Evolutionary conservation across 768 basidiomycete species (phyloP).

Genomic region (Mycena filopes): DNA sequence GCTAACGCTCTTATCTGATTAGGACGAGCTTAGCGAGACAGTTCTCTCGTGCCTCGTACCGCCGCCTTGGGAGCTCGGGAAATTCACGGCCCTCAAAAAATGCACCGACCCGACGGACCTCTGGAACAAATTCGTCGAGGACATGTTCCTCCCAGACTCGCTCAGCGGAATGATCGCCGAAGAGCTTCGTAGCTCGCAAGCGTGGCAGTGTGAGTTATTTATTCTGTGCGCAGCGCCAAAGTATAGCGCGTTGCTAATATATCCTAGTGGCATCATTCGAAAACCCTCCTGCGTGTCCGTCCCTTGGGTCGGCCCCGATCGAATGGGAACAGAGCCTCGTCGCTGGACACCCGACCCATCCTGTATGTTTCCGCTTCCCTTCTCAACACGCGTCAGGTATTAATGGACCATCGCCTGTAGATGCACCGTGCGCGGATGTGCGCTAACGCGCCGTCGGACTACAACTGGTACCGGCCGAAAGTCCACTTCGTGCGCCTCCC

Average conservation of each 20-base stretch:
- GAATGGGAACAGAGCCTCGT: constrained; percentile 70
- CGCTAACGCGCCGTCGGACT: constrained; percentile 45
- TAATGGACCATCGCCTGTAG: constrained; percentile 38
- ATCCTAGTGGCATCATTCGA: constrained; percentile 49
- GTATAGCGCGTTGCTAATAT: constrained; percentile 5
- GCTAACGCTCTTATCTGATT: constrained; percentile 15
- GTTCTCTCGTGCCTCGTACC: constrained; percentile 47
- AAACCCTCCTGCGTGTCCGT: constrained; percentile 54
- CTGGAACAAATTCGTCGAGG: constrained; percentile 57
- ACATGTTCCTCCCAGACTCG: constrained; percentile 45
- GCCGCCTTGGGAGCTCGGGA: constrained; percentile 53
- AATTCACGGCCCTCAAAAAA: constrained; percentile 37
- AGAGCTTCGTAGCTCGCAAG: constrained; percentile 55
- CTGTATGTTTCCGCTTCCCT: constrained; percentile 52
- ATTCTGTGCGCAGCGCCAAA: neutral
- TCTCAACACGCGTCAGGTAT: neutral
- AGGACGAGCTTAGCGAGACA: constrained; percentile 40
- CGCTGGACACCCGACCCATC: constrained; percentile 69
- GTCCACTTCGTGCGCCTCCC: constrained; percentile 60
- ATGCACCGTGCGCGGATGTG: constrained; percentile 67
- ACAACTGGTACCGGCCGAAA: constrained; percentile 65
- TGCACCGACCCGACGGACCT: constrained; percentile 48
- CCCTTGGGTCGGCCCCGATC: constrained; percentile 52
- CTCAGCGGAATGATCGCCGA: constrained; percentile 48
- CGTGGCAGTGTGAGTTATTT: constrained; percentile 53